These are phyloP conservation scores for Trypanosoma vivax DNA, from an alignment of 208 protist genomes.

Conservation along the genomic window DNA sequence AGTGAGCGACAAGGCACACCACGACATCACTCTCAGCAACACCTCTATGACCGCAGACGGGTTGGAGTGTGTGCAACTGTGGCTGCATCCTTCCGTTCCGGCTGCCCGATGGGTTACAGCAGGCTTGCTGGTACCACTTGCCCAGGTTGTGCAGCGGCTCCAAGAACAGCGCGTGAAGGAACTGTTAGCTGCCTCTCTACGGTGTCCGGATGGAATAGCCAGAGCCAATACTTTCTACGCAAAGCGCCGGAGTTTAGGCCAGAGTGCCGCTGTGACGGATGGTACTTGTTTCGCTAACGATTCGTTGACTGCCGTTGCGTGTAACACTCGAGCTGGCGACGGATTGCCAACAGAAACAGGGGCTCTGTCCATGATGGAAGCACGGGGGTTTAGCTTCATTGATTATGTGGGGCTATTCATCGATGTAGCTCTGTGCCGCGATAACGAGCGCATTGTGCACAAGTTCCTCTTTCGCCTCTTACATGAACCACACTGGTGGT, in stretches of 20 bases:
- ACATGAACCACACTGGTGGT: conserved; percentile 68
- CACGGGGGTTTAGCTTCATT: conserved; percentile 5
- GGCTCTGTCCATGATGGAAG: background rate
- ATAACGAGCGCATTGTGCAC: conserved; percentile 63
- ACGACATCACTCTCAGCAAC: conserved; percentile 10
- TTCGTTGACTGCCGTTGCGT: background rate
- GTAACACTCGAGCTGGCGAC: too few relatives aligned
- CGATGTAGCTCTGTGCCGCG: conserved; percentile 71
- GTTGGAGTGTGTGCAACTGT: conserved; percentile 25
- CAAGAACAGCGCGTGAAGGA: conserved; percentile 46
- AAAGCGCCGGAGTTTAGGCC: background rate
- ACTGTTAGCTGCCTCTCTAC: conserved; percentile 12
- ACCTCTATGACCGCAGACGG: background rate
- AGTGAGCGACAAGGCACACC: conserved; percentile 6
- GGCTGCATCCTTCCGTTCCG: conserved; percentile 61
- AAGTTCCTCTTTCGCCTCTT: conserved; percentile 59
- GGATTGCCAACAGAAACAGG: too few relatives aligned
- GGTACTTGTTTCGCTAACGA: background rate
- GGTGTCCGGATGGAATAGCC: background rate
- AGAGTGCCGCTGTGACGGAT: background rate
- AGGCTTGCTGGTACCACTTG: conserved; percentile 67
- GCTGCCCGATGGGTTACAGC: conserved; percentile 72
- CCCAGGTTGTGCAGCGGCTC: conserved; percentile 53
- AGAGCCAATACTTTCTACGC: background rate
- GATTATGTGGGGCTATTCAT: conserved; percentile 55